A percentile compares a stretch with the other conserved stretches of the same genome.
These are phyloP conservation scores for Rubus idaeus DNA, from an alignment of 306 rosid species.

Conservation along the genomic window DNA sequence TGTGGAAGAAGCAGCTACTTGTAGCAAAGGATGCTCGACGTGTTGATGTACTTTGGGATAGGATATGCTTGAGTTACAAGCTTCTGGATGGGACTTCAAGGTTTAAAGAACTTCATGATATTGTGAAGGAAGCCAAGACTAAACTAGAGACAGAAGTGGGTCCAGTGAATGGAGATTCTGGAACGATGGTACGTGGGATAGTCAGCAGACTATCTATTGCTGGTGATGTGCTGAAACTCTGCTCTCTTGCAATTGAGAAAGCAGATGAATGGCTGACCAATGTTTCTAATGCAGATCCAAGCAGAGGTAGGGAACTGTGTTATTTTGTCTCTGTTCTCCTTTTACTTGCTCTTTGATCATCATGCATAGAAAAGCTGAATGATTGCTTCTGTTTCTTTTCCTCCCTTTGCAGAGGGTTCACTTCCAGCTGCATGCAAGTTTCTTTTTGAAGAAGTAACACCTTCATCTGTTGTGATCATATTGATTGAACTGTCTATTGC, in stretches of 20 bases:
- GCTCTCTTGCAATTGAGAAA: slow-evolving; percentile 84
- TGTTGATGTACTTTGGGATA: slow-evolving; percentile 78
- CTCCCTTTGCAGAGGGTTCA: slow-evolving; percentile 69
- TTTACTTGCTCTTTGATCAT: slow-evolving; percentile 21
- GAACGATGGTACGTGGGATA: slow-evolving; percentile 95
- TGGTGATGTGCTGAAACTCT: slow-evolving; percentile 79
- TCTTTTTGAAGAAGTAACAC: slow-evolving; percentile 81
- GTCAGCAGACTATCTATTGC: slow-evolving; percentile 96
- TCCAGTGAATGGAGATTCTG: slow-evolving; percentile 78
- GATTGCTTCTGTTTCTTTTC: slow-evolving; percentile 27
- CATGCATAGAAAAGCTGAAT: slow-evolving; percentile 16
- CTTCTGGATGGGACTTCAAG: slow-evolving; percentile 78
- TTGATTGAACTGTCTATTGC: slow-evolving; percentile 70
- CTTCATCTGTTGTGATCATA: slow-evolving; percentile 78
- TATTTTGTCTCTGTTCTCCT: slow-evolving; percentile 8
- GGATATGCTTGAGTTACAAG: slow-evolving; percentile 92
- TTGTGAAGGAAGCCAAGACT: slow-evolving; percentile 77
- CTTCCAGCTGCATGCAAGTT: slow-evolving; percentile 99
- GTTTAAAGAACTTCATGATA: slow-evolving; percentile 81
- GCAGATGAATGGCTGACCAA: slow-evolving; percentile 81
- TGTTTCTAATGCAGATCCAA: slow-evolving; percentile 52
- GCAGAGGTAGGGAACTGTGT: slow-evolving; percentile 59
- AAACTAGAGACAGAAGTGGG: slow-evolving; percentile 92
- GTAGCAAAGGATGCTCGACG: slow-evolving; percentile 97
- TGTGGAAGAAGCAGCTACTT: slow-evolving; percentile 92